Percentiles rank a stretch among this genome's conserved stretches.
Conservation (phyloP, 2,329 filamentous ascomycete species). For the Trichoderma sp. region DNA sequence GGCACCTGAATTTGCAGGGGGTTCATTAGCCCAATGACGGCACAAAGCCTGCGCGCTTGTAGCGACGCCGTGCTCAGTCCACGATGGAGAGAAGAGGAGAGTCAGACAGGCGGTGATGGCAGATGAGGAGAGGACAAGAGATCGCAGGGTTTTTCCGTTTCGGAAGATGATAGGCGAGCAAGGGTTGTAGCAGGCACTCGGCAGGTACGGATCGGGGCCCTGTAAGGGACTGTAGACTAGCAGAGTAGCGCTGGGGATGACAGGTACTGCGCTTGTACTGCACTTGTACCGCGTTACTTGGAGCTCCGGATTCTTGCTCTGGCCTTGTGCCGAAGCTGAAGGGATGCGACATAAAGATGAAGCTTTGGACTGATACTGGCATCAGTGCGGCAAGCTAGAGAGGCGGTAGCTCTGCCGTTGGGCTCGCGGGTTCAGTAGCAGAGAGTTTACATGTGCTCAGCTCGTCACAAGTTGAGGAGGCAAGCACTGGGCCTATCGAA, state of each 20-base stretch:
- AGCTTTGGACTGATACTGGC: background rate
- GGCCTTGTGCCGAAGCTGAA: background rate
- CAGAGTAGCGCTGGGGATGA: background rate
- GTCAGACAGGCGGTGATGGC: background rate
- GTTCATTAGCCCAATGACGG: background rate
- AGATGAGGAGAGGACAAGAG: background rate
- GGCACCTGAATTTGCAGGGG: conserved; percentile 17
- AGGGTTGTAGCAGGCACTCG: background rate
- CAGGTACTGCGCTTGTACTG: background rate
- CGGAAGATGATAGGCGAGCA: conserved; percentile 6
- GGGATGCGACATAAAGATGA: background rate
- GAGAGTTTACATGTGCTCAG: background rate
- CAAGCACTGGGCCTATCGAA: background rate
- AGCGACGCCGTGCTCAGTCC: background rate
- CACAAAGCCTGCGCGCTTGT: background rate
- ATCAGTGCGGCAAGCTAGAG: background rate
- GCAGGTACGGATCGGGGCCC: background rate
- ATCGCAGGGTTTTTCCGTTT: conserved; percentile 12
- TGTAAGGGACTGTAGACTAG: background rate
- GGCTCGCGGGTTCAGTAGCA: background rate
- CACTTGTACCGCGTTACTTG: background rate
- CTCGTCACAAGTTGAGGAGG: background rate
- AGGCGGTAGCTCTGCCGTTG: background rate
- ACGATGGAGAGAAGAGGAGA: background rate
- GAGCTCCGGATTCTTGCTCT: background rate